phyloP scores from a whole-genome alignment of 768 basidiomycete species.

The Suillus bovinus region DNA sequence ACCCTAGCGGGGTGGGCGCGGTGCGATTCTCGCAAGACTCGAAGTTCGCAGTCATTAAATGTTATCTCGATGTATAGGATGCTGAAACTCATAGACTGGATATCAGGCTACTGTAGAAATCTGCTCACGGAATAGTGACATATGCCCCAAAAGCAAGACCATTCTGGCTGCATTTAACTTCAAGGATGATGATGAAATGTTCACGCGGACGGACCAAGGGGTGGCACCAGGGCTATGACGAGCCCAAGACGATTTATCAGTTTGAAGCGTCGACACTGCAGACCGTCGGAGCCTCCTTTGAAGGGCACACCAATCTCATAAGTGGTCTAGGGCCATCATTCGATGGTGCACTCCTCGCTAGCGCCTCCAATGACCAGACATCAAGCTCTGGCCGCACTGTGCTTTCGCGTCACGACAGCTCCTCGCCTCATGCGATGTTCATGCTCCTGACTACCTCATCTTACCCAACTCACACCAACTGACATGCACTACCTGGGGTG shows the following conservation, averaged over 20 bases:
- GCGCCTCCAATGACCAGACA: not conserved
- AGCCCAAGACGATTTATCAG: not conserved
- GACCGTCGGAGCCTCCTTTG: not conserved
- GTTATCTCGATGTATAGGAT: not conserved
- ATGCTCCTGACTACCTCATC: not conserved
- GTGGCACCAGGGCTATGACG: not conserved
- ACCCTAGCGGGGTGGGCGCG: not conserved
- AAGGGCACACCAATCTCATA: not conserved
- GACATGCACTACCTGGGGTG: not conserved
- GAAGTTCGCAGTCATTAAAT: not conserved
- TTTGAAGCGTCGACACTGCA: not conserved
- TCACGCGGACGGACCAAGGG: not conserved
- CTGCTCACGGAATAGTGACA: not conserved
- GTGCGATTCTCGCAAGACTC: not conserved
- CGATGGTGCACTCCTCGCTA: not conserved
- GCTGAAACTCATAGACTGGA: not conserved
- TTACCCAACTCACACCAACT: not conserved
- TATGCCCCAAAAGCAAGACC: not conserved
- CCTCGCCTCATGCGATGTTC: not conserved
- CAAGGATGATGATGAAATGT: not conserved
- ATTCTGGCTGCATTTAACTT: not conserved
- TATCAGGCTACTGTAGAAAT: not conserved
- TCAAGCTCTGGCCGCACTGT: constrained; percentile 4
- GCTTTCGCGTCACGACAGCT: not conserved
- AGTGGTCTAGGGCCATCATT: not conserved